These are phyloP conservation scores for Barnettozyma salicaria DNA, from an alignment of 805 yeast species.

Conservation along the genomic window DNA sequence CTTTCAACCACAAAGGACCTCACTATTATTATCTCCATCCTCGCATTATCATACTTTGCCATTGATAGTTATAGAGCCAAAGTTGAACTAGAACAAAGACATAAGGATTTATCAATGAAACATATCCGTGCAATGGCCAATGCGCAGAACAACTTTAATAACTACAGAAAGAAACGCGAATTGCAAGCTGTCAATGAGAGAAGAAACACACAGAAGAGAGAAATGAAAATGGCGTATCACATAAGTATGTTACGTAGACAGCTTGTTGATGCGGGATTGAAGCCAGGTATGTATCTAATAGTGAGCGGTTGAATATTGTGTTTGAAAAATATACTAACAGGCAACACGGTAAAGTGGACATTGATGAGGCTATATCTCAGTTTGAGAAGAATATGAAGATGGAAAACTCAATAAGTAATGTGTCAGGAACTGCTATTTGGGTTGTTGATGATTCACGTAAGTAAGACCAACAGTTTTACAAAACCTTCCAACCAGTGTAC, in stretches of 20 bases:
- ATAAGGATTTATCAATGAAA: constrained; percentile 28
- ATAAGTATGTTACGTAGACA: constrained; percentile 61
- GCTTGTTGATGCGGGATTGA: constrained; percentile 46
- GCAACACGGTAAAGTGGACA: constrained; percentile 27
- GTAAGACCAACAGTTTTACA: constrained; percentile 6
- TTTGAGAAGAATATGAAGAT: constrained; percentile 55
- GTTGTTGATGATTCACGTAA: constrained; percentile 41
- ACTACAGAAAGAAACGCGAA: constrained; percentile 47
- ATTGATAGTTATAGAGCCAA: constrained; percentile 44
- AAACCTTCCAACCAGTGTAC: not conserved
- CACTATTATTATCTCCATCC: constrained; percentile 37
- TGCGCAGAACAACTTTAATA: constrained; percentile 43
- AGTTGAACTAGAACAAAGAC: constrained; percentile 29
- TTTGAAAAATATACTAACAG: constrained; percentile 10
- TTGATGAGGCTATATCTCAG: constrained; percentile 46
- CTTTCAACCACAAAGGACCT: constrained; percentile 32
- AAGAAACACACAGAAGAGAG: constrained; percentile 40
- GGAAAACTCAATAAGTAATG: constrained; percentile 49
- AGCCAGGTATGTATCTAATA: constrained; percentile 35
- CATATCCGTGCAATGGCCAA: constrained; percentile 30
- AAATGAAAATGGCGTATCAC: constrained; percentile 58
- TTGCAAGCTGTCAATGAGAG: constrained; percentile 48
- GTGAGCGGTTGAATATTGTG: too few species aligned
- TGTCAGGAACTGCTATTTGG: constrained; percentile 55
- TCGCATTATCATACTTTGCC: constrained; percentile 42